phyloP scores from a whole-genome alignment of 2,329 filamentous ascomycete species.

The Pezicula neosporulosa region DNA sequence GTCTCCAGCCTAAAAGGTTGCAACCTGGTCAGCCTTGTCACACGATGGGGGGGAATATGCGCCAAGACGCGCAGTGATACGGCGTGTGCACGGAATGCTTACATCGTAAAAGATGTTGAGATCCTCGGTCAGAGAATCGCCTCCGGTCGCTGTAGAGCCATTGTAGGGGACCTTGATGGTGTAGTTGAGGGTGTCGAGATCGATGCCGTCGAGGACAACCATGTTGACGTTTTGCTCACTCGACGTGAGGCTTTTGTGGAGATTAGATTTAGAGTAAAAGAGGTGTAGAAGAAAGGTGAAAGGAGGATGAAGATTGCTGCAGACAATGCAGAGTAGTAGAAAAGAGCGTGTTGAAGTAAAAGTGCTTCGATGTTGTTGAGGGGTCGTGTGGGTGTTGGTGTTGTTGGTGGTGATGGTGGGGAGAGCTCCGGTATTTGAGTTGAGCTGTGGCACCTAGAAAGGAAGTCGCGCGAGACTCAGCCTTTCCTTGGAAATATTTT shows the following conservation, averaged over 20 bases:
- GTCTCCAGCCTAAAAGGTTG: slow-evolving; percentile 75
- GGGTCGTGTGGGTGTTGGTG: no score
- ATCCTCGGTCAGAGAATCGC: slow-evolving; percentile 59
- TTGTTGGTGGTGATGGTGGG: no score
- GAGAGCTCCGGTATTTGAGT: no score
- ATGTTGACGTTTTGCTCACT: background rate
- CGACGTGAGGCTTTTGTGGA: background rate
- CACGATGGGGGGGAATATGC: background rate
- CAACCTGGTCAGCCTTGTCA: slow-evolving; percentile 47
- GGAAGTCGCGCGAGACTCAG: no score
- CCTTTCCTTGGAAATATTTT: no score
- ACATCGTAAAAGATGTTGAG: slow-evolving; percentile 85
- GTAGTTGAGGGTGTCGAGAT: slow-evolving; percentile 43
- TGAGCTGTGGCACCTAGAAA: no score
- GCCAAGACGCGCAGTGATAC: no score
- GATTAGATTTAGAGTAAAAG: background rate
- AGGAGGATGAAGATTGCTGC: background rate
- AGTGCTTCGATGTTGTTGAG: no score
- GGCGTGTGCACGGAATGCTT: slow-evolving; percentile 14
- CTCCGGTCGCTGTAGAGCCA: slow-evolving; percentile 52
- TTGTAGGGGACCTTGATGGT: slow-evolving; percentile 44
- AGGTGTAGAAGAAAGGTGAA: background rate
- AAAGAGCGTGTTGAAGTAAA: no score
- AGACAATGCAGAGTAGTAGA: background rate
- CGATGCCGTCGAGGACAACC: slow-evolving; percentile 31